Evolutionary conservation across 1,139 yeast genomes (phyloP).

Genomic region (Fermentozyma sake): DNA sequence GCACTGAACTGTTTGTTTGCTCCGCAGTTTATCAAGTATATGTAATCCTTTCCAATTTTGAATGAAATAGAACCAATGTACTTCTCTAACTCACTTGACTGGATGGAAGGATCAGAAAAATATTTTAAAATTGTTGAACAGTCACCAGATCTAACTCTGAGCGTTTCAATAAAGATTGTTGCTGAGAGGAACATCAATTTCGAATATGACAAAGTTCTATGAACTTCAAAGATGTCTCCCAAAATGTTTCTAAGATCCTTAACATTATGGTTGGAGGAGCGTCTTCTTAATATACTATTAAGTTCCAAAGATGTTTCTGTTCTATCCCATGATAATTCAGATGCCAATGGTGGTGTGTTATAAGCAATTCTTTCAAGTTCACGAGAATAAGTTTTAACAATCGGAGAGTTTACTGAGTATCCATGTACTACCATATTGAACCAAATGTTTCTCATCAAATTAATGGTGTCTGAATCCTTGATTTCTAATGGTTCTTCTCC

Average conservation of each 20-base stretch:
- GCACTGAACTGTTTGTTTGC: slow-evolving; percentile 51
- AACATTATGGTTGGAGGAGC: slow-evolving; percentile 78
- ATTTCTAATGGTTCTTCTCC: slow-evolving; percentile 35
- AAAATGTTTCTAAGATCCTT: slow-evolving; percentile 67
- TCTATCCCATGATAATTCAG: slow-evolving; percentile 79
- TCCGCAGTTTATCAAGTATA: slow-evolving; percentile 40
- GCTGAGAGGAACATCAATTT: slow-evolving; percentile 89
- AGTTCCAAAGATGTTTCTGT: slow-evolving; percentile 90
- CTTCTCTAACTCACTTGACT: slow-evolving; percentile 67
- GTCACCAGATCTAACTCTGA: slow-evolving; percentile 77
- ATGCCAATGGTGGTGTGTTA: slow-evolving; percentile 88
- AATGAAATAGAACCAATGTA: slow-evolving; percentile 64
- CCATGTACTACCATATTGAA: slow-evolving; percentile 93
- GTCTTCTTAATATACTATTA: slow-evolving; percentile 86
- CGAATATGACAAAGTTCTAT: slow-evolving; percentile 62
- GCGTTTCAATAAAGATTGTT: slow-evolving; percentile 68
- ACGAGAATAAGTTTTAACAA: slow-evolving; percentile 41
- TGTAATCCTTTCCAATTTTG: slow-evolving; percentile 56
- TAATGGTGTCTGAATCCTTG: slow-evolving; percentile 42
- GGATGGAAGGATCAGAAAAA: slow-evolving; percentile 81
- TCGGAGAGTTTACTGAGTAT: slow-evolving; percentile 56
- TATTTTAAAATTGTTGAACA: slow-evolving; percentile 73
- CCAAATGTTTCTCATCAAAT: slow-evolving; percentile 86
- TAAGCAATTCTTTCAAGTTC: slow-evolving; percentile 73
- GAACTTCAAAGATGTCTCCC: slow-evolving; percentile 47